Conservation (phyloP, 805 yeast genomes). For the Starmerella bombi region DNA sequence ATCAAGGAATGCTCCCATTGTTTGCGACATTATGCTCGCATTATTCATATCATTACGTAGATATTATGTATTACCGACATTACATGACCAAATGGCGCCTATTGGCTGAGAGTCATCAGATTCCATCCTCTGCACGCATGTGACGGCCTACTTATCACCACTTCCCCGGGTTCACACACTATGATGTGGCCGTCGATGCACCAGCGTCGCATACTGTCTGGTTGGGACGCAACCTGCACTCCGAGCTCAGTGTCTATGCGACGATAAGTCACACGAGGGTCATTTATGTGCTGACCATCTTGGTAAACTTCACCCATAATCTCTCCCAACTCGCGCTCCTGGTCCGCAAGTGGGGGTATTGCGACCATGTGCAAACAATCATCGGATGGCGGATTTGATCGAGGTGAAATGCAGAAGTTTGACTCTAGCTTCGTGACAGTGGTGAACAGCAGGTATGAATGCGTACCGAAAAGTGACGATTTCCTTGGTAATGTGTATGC, state of each 20-base stretch:
- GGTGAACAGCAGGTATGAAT: slow-evolving; percentile 49
- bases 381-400: slow-evolving; percentile 34
- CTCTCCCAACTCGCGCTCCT: slow-evolving; percentile 34
- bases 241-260: slow-evolving; percentile 19
- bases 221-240: slow-evolving; percentile 23
- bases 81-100: too few relatives aligned
- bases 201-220: slow-evolving; percentile 34
- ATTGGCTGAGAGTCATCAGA: slow-evolving; percentile 15
- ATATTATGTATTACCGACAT: too few relatives aligned
- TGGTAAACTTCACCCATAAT: slow-evolving; percentile 47
- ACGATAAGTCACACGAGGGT: slow-evolving; percentile 38
- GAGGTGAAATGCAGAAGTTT: slow-evolving; percentile 50
- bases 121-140: slow-evolving; percentile 23
- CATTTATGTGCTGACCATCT: slow-evolving; percentile 40
- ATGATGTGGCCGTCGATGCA: slow-evolving; percentile 57
- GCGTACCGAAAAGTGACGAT: slow-evolving; percentile 23
- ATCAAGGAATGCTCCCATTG: too few relatives aligned
- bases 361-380: slow-evolving; percentile 35
- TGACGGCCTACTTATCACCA: slow-evolving; percentile 17
- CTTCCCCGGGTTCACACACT: slow-evolving; percentile 22
- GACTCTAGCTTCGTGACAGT: slow-evolving; percentile 46
- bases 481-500: slow-evolving; percentile 11
- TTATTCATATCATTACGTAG: not conserved
- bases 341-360: slow-evolving; percentile 15
- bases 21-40: too few relatives aligned